Base-by-base conservation (phyloP, 306 rosid genomes). In the Sicyos baderoa region DNA sequence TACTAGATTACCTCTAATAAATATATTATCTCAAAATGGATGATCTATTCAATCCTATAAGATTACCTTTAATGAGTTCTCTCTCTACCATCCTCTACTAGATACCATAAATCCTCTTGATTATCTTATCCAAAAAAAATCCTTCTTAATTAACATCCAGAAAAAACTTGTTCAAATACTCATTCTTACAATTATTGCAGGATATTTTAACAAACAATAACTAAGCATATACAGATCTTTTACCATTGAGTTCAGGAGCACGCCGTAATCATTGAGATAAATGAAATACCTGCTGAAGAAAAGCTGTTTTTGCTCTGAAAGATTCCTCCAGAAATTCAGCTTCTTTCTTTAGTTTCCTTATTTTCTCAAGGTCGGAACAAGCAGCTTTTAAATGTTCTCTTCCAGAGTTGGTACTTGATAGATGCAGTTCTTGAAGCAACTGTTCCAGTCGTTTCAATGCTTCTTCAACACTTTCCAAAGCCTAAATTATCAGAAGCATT, bases 291-390 rank as follows among this genome's bases (percentile, higher is more conserved):
- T 84, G 90, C 72, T 79, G 89, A 73, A 94, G 91, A 67, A 86
- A 88, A 66, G 86, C 97, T 59, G 96, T 96, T 83, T 90, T 94
- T 57, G 99, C 95, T 80, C 96, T 84, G 72, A 90, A 94, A 68
- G 99, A 94, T 77, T 90, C 97, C 87, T 80, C 99, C 74, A 94
- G 77, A 82, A 90, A 94, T 72, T 94, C 99, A 72, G 97, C 97
- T 86, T 94, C 99, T 79, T 94, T 90, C 81, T 84, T 85, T 27
- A 90, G 99, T 79, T 85, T 94, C 76, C 99, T 81, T 79, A 94
- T 88, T 79, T 86, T 90, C 78, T 94, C 96, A 79, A 94, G 92
- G 87, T 94, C 97, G 23, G 99, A 88, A 82, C 99, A 94, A 74
- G 99, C 97, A 54, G 96, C 99, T 85, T 94, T 83, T 74, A 94